Conservation (phyloP, 257 asterid species). For the Mentha longifolia region DNA sequence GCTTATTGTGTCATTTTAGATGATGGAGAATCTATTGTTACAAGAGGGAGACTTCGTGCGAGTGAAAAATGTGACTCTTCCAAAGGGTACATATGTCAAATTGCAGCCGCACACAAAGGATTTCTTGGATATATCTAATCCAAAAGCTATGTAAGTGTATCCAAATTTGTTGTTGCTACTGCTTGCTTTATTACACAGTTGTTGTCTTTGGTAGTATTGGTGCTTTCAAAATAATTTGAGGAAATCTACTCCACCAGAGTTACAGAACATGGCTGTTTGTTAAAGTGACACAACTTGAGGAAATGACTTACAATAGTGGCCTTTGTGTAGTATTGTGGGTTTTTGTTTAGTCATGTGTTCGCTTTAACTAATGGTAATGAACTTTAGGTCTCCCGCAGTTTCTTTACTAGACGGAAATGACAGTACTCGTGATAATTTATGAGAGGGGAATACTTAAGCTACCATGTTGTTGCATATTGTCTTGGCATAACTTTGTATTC, state of each 20-base stretch:
- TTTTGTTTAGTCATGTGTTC: background rate
- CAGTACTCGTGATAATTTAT: background rate
- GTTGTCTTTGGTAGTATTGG: background rate
- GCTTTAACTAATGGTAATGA: background rate
- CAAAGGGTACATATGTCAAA: constrained; percentile 92
- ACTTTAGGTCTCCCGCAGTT: background rate
- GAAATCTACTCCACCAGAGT: background rate
- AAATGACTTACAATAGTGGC: background rate
- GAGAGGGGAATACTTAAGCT: background rate
- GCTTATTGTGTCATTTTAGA: constrained; percentile 47
- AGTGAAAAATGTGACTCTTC: constrained; percentile 90
- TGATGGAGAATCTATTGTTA: constrained; percentile 95
- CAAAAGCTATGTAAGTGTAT: constrained; percentile 91
- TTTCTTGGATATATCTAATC: constrained; percentile 95
- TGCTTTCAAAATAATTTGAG: background rate
- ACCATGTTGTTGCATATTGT: background rate
- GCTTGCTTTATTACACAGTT: background rate
- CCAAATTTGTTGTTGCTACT: constrained; percentile 3
- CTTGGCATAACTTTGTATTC: background rate
- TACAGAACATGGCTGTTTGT: background rate
- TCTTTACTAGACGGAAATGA: background rate
- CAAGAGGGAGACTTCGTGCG: constrained; percentile 93
- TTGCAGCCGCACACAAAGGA: constrained; percentile 96
- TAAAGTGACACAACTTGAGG: background rate
- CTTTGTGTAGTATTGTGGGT: background rate